Evolutionary conservation across 495 filamentous ascomycete species (phyloP), one percentile per base, ranked within the genome.

Genomic region (Evernia prunastri): DNA sequence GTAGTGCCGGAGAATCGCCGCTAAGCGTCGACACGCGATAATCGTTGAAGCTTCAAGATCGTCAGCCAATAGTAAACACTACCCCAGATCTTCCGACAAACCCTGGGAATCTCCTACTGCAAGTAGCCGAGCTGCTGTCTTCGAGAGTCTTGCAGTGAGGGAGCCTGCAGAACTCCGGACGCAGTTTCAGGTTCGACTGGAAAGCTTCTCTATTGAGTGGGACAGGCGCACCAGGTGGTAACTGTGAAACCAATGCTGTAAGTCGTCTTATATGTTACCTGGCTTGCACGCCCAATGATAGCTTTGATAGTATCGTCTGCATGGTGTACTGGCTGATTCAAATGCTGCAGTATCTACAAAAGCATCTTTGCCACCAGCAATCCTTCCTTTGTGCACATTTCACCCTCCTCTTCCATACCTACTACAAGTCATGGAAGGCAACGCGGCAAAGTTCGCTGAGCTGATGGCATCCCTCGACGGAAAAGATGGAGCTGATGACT

Each of bases 401-500:
- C 35, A 47, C 25, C 56, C n/a, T 56, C 33, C 40, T 31, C 29
- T 29, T 9, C 36, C 43, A 64, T 20, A 35, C 39, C 58, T 33
- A n/a, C 31, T 27, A 20, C 36, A 45, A 23, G 47, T 42, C 35
- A 71, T 67, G 66, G 70, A 71, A 23, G 49, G 43, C 39, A 60
- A 64, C 25, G 39, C 63, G 43, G 61, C 59, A 39, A 61, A 60
- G 31, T 61, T 72, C 2, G 61, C 64, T 45, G 70, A 69, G 42
- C 40, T 70, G 23, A 53, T 71, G 20, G 63, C 70, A 12, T 65
- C 62, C 31, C 29, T 67, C 23, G 80, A 83, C 58, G 78, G 80
- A 37, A 70, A 76, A 53, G 76, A 80, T 78, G 77, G 67, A 59
- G 73, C 77, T 60, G 81, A 83, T 65, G 76, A 82, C 53, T 87